Percentiles rank a stretch among this genome's conserved stretches.
phyloP scores from a whole-genome alignment of 306 rosid genomes.

The Corylus heterophylla region DNA sequence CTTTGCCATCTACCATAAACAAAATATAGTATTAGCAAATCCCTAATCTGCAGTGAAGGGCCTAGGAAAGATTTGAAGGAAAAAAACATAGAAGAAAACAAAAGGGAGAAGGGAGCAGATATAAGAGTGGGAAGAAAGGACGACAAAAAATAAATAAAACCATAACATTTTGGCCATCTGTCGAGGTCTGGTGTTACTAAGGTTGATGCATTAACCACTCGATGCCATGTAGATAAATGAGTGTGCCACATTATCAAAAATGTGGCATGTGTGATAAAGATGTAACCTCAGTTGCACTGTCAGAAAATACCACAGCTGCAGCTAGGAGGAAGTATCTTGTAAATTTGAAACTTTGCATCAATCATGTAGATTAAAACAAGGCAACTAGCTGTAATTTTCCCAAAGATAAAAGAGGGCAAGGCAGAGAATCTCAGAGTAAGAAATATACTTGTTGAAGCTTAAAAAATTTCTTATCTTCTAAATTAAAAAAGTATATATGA shows the following conservation, averaged over 20 bases:
- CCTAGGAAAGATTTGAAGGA: too few relatives aligned
- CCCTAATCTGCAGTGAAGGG: not conserved
- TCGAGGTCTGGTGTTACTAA: not conserved
- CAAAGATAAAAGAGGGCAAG: not conserved
- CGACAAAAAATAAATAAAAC: not conserved
- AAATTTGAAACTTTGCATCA: not conserved
- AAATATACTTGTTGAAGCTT: not conserved
- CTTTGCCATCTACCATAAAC: slow-evolving; percentile 80
- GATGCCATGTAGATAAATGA: not conserved
- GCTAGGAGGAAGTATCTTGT: not conserved
- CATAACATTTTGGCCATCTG: not conserved
- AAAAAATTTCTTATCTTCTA: not conserved
- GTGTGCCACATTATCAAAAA: not conserved
- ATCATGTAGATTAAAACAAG: not conserved
- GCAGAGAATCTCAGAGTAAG: not conserved
- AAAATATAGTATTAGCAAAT: slow-evolving; percentile 24
- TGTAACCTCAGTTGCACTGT: not conserved
- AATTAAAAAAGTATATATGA: not conserved
- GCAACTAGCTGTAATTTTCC: not conserved
- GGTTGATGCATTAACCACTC: not conserved
- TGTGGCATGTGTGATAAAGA: not conserved
- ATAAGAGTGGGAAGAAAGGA: not conserved
- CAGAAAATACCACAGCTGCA: not conserved
- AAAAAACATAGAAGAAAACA: too few relatives aligned
- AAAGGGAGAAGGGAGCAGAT: not conserved